phyloP scores from a whole-genome alignment of 441 rosid species.

The Jatropha multifida region DNA sequence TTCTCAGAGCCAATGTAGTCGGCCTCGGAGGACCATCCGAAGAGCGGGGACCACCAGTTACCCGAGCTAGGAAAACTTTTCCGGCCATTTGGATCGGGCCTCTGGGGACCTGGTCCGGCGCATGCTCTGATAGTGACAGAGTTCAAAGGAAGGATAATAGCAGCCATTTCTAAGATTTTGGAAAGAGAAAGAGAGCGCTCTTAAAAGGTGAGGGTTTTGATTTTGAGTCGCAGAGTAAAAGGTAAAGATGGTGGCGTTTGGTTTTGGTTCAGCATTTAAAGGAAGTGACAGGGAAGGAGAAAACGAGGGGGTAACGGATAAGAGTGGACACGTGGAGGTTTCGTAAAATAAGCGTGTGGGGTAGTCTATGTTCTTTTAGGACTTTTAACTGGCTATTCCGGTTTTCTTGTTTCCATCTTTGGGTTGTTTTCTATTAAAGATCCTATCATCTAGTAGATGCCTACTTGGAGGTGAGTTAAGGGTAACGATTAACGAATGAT shows the following conservation, averaged over 20 bases:
- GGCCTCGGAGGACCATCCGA: conserved; percentile 64
- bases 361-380: neutral
- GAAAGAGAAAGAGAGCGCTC: neutral
- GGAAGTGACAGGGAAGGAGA: neutral
- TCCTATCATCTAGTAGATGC: neutral
- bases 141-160: conserved; percentile 38
- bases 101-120: conserved; percentile 25
- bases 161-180: conserved; percentile 38
- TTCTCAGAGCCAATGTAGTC: conserved; percentile 53
- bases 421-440: neutral
- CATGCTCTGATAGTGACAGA: conserved; percentile 36
- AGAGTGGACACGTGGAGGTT: conserved; percentile 41
- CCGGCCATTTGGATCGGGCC: conserved; percentile 25
- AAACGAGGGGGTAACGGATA: conserved; percentile 26
- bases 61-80: conserved; percentile 27
- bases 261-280: neutral
- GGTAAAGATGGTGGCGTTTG: neutral
- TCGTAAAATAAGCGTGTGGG: neutral
- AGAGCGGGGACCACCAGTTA: conserved; percentile 74
- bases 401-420: conserved; percentile 2
- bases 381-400: conserved; percentile 17
- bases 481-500: neutral
- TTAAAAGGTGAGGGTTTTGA: neutral
- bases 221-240: neutral
- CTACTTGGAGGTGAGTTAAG: neutral